Conservation (phyloP, 495 filamentous ascomycete genomes). For the Opeltia flavorubescens region DNA sequence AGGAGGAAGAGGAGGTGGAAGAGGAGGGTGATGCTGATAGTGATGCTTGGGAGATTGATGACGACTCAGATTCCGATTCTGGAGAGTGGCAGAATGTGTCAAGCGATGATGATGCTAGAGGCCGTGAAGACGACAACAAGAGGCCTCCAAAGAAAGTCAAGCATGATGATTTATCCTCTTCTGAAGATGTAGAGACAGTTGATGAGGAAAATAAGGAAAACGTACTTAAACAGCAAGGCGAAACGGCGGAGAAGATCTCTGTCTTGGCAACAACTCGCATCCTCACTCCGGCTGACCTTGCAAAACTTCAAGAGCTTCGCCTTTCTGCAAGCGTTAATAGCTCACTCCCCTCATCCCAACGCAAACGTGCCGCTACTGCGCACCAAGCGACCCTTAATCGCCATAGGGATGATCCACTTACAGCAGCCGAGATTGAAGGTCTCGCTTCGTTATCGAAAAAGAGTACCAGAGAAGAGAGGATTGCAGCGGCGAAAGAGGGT, state of each 20-base stretch:
- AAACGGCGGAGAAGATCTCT: slow-evolving; percentile 27
- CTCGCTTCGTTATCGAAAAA: slow-evolving; percentile 53
- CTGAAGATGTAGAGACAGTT: not conserved
- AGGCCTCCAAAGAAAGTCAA: slow-evolving; percentile 50
- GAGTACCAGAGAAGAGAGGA: slow-evolving; percentile 66
- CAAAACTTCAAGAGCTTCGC: slow-evolving; percentile 80
- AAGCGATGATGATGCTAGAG: slow-evolving; percentile 65
- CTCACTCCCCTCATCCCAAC: slow-evolving; percentile 33
- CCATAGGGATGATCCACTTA: slow-evolving; percentile 71
- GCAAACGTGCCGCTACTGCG: slow-evolving; percentile 18
- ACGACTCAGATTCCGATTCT: slow-evolving; percentile 58
- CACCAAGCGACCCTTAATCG: slow-evolving; percentile 29
- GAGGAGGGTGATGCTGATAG: slow-evolving; percentile 60
- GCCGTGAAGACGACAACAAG: slow-evolving; percentile 58
- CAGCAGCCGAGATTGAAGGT: slow-evolving; percentile 73
- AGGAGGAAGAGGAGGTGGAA: slow-evolving; percentile 76
- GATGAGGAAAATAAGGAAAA: slow-evolving; percentile 1
- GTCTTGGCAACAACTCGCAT: slow-evolving; percentile 75
- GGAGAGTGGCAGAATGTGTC: slow-evolving; percentile 88
- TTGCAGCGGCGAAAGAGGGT: slow-evolving; percentile 63
- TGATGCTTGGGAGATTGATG: slow-evolving; percentile 80
- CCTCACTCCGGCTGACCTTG: slow-evolving; percentile 80
- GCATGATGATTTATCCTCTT: slow-evolving; percentile 1
- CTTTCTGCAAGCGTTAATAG: slow-evolving; percentile 56
- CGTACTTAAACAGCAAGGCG: slow-evolving; percentile 7